Conservation (phyloP, 257 asterid species). For the Fraxinus americana region DNA sequence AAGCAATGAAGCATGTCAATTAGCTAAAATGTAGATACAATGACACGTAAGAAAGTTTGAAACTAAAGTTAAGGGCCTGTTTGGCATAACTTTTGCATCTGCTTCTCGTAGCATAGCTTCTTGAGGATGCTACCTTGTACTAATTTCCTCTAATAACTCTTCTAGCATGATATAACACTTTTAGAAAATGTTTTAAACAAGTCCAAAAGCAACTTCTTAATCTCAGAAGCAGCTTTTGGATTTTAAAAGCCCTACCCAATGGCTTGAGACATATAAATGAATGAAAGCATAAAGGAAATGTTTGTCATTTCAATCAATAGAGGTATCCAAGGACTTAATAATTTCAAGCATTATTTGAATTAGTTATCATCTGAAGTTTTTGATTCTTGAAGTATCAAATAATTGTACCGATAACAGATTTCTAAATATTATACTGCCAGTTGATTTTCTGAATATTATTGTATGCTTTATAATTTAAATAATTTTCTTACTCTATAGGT, state of each 20-base stretch:
- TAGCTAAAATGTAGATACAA: background rate
- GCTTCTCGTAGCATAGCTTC: too few relatives aligned
- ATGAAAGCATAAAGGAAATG: background rate
- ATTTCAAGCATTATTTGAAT: background rate
- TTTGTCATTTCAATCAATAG: too few relatives aligned
- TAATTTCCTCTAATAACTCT: too few relatives aligned
- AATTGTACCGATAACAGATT: background rate
- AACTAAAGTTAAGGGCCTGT: background rate
- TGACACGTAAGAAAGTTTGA: background rate
- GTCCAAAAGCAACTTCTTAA: too few relatives aligned
- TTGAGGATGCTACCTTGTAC: too few relatives aligned
- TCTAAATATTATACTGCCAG: background rate
- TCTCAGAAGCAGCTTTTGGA: too few relatives aligned
- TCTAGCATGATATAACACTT: background rate
- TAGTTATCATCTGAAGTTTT: background rate
- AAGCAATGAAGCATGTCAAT: background rate
- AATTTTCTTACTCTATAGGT: slow-evolving; percentile 38
- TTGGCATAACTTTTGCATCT: too few relatives aligned
- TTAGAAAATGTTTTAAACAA: too few relatives aligned
- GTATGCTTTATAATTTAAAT: background rate
- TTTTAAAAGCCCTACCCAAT: too few relatives aligned
- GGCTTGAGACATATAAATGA: too few relatives aligned
- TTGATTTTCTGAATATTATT: slow-evolving; percentile 11
- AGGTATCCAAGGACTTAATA: background rate
- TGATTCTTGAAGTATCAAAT: background rate